Evolutionary conservation across 345 rosid genomes (phyloP), one percentile per base, ranked within the genome.

Genomic region (Sonneratia alba): DNA sequence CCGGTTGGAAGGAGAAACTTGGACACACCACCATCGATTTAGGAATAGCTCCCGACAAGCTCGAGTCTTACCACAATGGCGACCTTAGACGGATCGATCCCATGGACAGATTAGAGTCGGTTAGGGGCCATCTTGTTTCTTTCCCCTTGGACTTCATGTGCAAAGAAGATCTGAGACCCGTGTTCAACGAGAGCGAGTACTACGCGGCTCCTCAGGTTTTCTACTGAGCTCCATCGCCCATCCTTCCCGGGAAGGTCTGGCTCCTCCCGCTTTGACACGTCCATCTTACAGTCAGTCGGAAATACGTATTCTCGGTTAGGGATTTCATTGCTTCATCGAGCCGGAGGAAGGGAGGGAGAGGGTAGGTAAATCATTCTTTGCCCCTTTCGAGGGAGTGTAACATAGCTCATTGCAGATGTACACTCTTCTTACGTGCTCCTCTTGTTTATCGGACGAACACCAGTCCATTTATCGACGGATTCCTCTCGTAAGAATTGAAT

Each of bases 151-250:
- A 90, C 74, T 95, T 95, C 83, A 89, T 92, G 99, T 79, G 87
- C 85, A 79, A 75, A 75, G 99, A 95, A 85, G 99, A 95, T 80
- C 81, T 95, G 69, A 89, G 99, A 84, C 99, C 97, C 0, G 88
- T 90, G 48, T 95, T 92, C 72, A 95, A 89, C 38, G 97, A 95
- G 85, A 95, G 99, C 72, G 97, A 92, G 80, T 95, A 85, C 78
- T 95, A 95, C 75, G 99, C 99, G 22, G 86, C 97, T 74, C 76
- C 93, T 48, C 97, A 92, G 77, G 98, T 95, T 83, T 95, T 95
- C 72, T 87, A 95, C 75, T 95, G 75, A 87, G 71, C 38, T 69
- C 70, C 38, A 21, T 0, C n/a, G 0, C 18, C 38, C 6, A 6
- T 19, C 13, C 16, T 6, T n/a, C 6, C 11, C 43, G 42, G 47